Conservation (phyloP, 176 grass and related monocot genomes). For the Poa pratensis region DNA sequence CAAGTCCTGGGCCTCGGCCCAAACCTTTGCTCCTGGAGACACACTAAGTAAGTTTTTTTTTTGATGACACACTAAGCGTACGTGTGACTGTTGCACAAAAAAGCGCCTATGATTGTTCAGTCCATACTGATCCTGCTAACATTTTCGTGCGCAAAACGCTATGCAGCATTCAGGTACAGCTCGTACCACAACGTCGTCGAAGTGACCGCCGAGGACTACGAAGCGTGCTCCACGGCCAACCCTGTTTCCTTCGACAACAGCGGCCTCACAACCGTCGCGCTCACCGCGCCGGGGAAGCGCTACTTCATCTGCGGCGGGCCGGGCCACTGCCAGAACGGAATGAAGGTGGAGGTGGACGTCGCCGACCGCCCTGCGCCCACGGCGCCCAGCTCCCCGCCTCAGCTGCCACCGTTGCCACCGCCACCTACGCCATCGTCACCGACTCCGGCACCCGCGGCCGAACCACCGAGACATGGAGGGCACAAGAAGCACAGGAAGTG, state of each 20-base stretch:
- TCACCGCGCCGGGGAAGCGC: constrained; percentile 62
- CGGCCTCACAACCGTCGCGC: constrained; percentile 58
- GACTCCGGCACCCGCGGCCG: neutral
- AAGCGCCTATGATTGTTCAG: too few relatives aligned
- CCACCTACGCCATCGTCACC: neutral
- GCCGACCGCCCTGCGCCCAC: constrained; percentile 43
- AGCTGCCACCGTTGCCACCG: neutral
- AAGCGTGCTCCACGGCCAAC: constrained; percentile 56
- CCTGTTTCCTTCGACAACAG: constrained; percentile 49
- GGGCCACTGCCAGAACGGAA: constrained; percentile 68
- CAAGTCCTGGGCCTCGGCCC: constrained; percentile 50
- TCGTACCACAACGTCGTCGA: constrained; percentile 65
- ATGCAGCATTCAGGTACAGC: constrained; percentile 61
- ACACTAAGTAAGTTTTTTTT: constrained; percentile 79
- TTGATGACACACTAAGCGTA: too few relatives aligned
- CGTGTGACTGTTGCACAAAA: too few relatives aligned
- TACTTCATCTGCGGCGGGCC: constrained; percentile 79
- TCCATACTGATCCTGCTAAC: neutral
- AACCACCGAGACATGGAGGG: neutral
- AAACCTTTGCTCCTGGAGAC: constrained; percentile 60
- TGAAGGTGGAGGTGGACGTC: constrained; percentile 76
- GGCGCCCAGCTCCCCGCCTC: constrained; percentile 38
- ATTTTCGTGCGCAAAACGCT: neutral
- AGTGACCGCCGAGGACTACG: constrained; percentile 57
- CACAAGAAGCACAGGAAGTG: constrained; percentile 46